phyloP scores from a whole-genome alignment of 108 stramenopile species.

The Aurantiochytrium sp. region DNA sequence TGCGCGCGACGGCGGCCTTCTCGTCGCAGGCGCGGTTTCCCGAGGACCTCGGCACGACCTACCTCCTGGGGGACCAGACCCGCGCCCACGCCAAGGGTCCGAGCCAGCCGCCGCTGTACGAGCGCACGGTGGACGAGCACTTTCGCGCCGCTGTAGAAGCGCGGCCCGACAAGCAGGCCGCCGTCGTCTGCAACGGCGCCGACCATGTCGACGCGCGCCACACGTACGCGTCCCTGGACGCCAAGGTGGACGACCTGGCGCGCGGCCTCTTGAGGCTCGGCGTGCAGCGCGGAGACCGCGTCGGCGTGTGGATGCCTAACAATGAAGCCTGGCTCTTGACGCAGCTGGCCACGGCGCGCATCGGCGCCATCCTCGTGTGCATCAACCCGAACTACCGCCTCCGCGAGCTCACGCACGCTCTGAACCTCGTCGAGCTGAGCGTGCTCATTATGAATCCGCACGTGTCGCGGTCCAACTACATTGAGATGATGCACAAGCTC shows the following conservation, averaged over 20 bases:
- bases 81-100: background rate
- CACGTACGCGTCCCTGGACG: background rate
- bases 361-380: constrained; percentile 9
- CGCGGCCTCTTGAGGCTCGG: constrained; percentile 14
- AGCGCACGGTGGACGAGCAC: background rate
- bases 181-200: background rate
- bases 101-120: background rate
- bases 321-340: constrained; percentile 21
- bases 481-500: background rate
- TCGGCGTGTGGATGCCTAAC: constrained; percentile 36
- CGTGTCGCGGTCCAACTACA: constrained; percentile 14
- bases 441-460: background rate
- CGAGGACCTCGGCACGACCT: constrained; percentile 24
- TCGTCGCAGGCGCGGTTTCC: background rate
- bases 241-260: constrained; percentile 4
- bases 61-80: background rate
- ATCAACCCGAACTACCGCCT: constrained; percentile 27
- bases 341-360: background rate
- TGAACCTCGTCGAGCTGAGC: constrained; percentile 10
- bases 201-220: background rate
- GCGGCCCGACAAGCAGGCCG: background rate
- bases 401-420: constrained; percentile 31
- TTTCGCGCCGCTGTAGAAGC: background rate
- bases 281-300: constrained; percentile 26
- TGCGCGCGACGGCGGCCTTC: background rate